phyloP scores from a whole-genome alignment of 768 basidiomycete genomes.

The Inosperma sp. region DNA sequence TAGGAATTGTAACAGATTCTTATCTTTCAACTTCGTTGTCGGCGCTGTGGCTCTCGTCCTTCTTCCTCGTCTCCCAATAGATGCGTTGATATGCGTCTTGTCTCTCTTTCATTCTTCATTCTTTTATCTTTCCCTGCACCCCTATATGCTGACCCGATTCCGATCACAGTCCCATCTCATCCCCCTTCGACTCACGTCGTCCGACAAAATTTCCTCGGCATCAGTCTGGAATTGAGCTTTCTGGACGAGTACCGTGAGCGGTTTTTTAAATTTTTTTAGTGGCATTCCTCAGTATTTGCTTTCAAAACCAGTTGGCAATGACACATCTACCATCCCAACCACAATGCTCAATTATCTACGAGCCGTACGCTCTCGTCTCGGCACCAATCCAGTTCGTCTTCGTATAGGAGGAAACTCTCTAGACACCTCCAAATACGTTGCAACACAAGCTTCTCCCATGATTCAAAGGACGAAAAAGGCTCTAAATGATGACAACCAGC shows the following conservation, averaged over 20 bases:
- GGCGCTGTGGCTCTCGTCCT: too few species aligned
- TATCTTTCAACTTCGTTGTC: too few species aligned
- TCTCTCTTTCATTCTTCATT: slow-evolving; percentile 13
- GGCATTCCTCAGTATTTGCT: not conserved
- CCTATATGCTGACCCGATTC: slow-evolving; percentile 21
- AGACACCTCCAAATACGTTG: slow-evolving; percentile 42
- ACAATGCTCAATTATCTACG: slow-evolving; percentile 57
- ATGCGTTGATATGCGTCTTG: slow-evolving; percentile 3
- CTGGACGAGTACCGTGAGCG: slow-evolving; percentile 50
- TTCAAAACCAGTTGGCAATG: slow-evolving; percentile 42
- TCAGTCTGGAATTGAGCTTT: slow-evolving; percentile 61
- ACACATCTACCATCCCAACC: slow-evolving; percentile 45
- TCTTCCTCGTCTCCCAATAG: slow-evolving; percentile 5
- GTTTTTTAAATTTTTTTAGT: slow-evolving; percentile 1
- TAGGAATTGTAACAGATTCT: too few species aligned
- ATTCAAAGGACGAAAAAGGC: slow-evolving; percentile 32
- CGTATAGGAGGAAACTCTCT: slow-evolving; percentile 49
- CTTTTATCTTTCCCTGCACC: slow-evolving; percentile 13
- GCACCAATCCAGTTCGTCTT: slow-evolving; percentile 39
- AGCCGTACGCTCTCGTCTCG: slow-evolving; percentile 46
- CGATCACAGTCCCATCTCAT: slow-evolving; percentile 31
- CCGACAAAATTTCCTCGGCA: slow-evolving; percentile 55
- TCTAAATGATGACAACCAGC: slow-evolving; percentile 41
- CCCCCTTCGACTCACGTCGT: slow-evolving; percentile 38
- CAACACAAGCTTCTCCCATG: slow-evolving; percentile 39